These are phyloP conservation scores for Rhynchospora pubera DNA, from an alignment of 176 grass and related monocot genomes.

Conservation along the genomic window DNA sequence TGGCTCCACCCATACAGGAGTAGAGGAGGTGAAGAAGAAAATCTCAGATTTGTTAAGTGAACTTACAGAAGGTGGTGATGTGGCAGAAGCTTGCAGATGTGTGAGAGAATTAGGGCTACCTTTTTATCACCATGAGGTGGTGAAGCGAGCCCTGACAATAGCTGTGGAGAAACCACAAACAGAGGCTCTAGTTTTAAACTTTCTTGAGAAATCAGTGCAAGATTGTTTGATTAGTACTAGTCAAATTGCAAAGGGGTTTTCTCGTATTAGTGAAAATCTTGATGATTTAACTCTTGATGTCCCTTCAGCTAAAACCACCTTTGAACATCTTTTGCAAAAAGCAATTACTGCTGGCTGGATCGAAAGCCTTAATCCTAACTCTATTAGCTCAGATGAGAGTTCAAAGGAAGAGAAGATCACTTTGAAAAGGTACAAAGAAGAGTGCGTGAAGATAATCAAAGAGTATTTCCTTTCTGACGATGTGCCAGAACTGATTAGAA, in stretches of 20 bases:
- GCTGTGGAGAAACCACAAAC: constrained; percentile 48
- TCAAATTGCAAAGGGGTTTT: constrained; percentile 82
- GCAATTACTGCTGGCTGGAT: constrained; percentile 66
- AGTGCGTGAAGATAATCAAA: constrained; percentile 66
- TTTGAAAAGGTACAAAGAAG: constrained; percentile 52
- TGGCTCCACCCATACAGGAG: constrained; percentile 51
- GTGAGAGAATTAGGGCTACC: constrained; percentile 72
- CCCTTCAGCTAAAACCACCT: constrained; percentile 50
- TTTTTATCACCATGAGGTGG: constrained; percentile 87
- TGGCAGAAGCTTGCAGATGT: constrained; percentile 64
- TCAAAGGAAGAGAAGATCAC: constrained; percentile 35
- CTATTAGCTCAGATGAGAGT: constrained; percentile 24
- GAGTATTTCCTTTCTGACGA: constrained; percentile 89
- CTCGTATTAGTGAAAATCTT: constrained; percentile 46
- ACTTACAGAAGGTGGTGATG: constrained; percentile 52
- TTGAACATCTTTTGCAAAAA: constrained; percentile 47
- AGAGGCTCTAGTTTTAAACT: constrained; percentile 42
- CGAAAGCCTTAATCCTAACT: constrained; percentile 33
- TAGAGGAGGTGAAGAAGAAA: constrained; percentile 68
- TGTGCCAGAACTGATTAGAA: constrained; percentile 63
- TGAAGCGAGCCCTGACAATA: constrained; percentile 64
- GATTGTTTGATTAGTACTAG: constrained; percentile 71
- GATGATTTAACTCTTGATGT: constrained; percentile 79
- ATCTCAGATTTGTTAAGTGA: constrained; percentile 61
- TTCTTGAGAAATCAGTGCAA: constrained; percentile 49